Evolutionary conservation across 192 early-diverging fungal species (phyloP), one percentile per base, ranked within the genome.

Genomic region (Chytriomyces sp.): DNA sequence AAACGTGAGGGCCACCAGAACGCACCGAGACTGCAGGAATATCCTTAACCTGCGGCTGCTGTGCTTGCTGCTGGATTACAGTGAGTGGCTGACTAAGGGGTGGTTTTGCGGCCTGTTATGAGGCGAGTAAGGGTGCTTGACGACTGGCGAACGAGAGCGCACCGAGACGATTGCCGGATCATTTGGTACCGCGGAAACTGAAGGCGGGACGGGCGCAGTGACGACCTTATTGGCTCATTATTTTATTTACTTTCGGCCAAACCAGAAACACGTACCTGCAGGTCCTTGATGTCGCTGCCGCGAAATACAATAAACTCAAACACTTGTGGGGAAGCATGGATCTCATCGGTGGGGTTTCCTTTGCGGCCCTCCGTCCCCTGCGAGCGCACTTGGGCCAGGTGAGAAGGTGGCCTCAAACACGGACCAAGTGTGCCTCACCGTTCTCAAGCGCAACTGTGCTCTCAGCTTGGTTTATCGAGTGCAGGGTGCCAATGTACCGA

Each of bases 301-400:
- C 94, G 88, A 78, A 99, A 99, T 32, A 95, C 91, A 70, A 99
- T 96, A 70, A 86, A 93, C 65, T 93, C 92, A 80, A 92, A 99
- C 40, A 94, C 81, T 73, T 92, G 89, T 37, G 93, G 91, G 19
- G 89, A 89, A 0, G 90, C 80, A n/a, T 90, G 91, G 63, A 99
- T 93, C 77, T 97, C 95, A 63, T 97, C 90, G 54, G 77, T 65
- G 10, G 89, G 89, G 64, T 92, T 88, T 31, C 78, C 81, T 12
- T 83, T 82, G 32, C 96, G 91, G 70, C 95, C 95, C 79, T 99
- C 96, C 1, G 96, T 99, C 65, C 96, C 96, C 80, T 90, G 92
- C n/a, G 94, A 96, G 52, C 89, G 89, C 57, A 94, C 93, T 93
- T 64, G 3, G 30, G 38, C 19, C 52, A n/a, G 22, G 22, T 8